Evolutionary conservation across 2,329 filamentous ascomycete species (phyloP), one percentile per base, ranked within the genome.

Genomic region (Aspergillus bombycis): DNA sequence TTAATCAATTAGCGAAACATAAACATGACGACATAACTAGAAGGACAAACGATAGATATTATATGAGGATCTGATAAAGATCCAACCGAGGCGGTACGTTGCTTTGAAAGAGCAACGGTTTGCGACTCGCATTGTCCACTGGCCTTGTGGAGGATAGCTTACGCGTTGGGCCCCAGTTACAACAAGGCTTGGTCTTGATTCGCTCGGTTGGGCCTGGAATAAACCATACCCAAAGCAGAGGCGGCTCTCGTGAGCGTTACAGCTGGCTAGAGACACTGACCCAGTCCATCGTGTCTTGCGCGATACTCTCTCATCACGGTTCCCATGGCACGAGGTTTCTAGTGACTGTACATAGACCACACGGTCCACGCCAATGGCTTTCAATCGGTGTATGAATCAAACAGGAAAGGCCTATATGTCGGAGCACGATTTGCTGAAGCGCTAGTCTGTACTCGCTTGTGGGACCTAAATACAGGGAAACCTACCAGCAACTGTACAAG

Each of bases 171-270:
- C 9, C 81, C 82, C 1, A 83, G 84, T 65, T 85, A 85, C 71
- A 84, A 85, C 71, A 84, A 84, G 64, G 78, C 81, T 0, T 85
- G 82, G 82, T 77, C 81, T 32, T 71, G 76, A 1, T 83, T 83
- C 54, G 81, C 83, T 36, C 67, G 74, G 23, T 69, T 72, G 7
- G 82, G 84, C 56, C 71, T 81, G 8, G 68, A 74, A n/a, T 64
- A 54, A 26, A 67, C 26, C 2, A 32, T 52, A 16, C 14, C 4
- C 14, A 52, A 52, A 32, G 48, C 48, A 9, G 14, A 16, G 10
- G 23, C 32, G 3, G 32, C 32, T 1, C 32, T 32, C 32, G 10
- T 10, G 32, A 32, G 32, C 32, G 1, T 10, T 11, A 11, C 32
- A 32, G 16, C 28, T 52, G 2, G 26, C 48, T 3, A 28, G 14